Conservation (phyloP, 352 stramenopile genomes). For the Detonula confervacea region DNA sequence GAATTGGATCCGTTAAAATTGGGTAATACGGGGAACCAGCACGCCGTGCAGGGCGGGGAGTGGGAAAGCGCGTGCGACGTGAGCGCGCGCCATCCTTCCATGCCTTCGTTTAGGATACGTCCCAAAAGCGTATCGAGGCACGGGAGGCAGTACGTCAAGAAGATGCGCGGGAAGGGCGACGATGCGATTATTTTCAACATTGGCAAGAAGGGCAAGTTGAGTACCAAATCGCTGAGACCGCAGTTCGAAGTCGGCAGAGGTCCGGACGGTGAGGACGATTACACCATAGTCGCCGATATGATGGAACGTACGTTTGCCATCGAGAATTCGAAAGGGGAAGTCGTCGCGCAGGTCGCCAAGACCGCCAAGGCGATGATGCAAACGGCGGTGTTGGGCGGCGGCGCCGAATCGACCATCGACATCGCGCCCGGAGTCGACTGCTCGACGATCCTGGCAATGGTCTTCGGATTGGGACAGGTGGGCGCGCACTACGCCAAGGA, state of each 20-base stretch:
- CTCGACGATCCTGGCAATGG: constrained; percentile 56
- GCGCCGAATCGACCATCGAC: constrained; percentile 56
- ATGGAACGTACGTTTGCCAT: constrained; percentile 61
- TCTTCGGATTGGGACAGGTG: constrained; percentile 53
- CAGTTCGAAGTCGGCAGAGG: constrained; percentile 52
- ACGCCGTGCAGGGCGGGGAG: constrained; percentile 45
- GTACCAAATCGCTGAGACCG: constrained; percentile 48
- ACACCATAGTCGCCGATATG: constrained; percentile 52
- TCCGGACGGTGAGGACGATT: constrained; percentile 22
- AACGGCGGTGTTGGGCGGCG: constrained; percentile 49
- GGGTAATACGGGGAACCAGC: constrained; percentile 37
- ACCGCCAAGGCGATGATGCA: constrained; percentile 62
- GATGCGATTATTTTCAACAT: too few species aligned
- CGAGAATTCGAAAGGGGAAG: constrained; percentile 49
- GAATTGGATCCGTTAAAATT: constrained; percentile 51
- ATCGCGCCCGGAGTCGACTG: constrained; percentile 59
- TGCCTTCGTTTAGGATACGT: constrained; percentile 55
- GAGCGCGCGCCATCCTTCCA: constrained; percentile 29
- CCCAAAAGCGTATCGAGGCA: constrained; percentile 48
- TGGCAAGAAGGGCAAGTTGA: constrained; percentile 52
- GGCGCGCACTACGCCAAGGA: constrained; percentile 58
- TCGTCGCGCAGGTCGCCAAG: constrained; percentile 51
- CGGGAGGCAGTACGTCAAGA: constrained; percentile 60
- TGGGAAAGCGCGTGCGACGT: constrained; percentile 58
- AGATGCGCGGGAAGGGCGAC: constrained; percentile 24